phyloP scores from a whole-genome alignment of 2,329 filamentous ascomycete genomes.

The Colletotrichum sp. region DNA sequence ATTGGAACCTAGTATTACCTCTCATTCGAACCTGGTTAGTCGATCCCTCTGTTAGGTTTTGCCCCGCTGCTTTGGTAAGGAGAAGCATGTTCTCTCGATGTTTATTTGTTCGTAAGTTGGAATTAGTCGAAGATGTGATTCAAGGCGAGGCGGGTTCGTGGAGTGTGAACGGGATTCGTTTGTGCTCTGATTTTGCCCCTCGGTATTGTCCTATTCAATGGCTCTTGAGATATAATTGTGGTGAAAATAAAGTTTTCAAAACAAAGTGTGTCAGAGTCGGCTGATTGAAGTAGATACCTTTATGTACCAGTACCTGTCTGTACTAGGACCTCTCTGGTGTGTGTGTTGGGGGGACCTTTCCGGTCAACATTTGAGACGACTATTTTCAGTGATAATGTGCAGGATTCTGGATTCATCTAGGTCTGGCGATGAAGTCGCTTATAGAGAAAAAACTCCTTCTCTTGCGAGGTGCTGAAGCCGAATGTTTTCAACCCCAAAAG shows the following conservation, averaged over 20 bases:
- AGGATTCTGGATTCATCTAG: neutral
- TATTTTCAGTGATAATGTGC: neutral
- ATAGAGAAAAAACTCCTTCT: neutral
- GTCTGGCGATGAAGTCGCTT: neutral
- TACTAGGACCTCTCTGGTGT: neutral
- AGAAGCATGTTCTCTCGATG: neutral
- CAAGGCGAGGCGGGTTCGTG: neutral
- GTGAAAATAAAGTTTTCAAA: neutral
- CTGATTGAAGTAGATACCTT: neutral
- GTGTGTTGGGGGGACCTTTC: neutral
- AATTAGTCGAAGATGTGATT: neutral
- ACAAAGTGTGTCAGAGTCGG: neutral
- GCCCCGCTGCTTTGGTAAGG: neutral
- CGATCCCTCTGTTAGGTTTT: neutral
- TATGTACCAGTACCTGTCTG: neutral
- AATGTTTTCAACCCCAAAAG: neutral
- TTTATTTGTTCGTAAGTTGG: neutral
- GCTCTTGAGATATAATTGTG: neutral
- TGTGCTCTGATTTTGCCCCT: neutral
- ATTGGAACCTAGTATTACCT: neutral
- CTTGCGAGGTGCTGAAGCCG: neutral
- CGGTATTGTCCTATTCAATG: neutral
- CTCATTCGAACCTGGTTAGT: neutral
- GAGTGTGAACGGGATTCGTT: neutral
- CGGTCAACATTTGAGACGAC: neutral